Conservation (phyloP, 192 early-diverging fungal species). For the Backusella mclennaniae region DNA sequence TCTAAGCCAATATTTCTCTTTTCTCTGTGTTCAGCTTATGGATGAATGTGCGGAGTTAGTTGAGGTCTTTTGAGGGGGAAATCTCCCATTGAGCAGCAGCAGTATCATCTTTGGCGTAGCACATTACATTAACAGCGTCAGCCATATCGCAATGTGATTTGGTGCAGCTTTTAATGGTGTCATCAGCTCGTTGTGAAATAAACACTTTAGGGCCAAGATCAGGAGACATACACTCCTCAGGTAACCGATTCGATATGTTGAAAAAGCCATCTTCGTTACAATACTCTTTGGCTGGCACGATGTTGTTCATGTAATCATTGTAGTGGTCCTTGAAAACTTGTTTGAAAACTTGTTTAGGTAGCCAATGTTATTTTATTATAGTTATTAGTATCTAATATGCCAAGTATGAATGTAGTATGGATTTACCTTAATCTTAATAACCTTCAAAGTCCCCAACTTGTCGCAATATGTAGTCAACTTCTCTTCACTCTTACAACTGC, state of each 20-base stretch:
- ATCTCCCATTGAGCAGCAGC: conserved; percentile 68
- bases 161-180: neutral
- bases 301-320: conserved; percentile 48
- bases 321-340: conserved; percentile 52
- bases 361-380: conserved; percentile 51
- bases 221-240: conserved; percentile 51
- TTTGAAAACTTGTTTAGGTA: conserved; percentile 61
- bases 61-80: conserved; percentile 42
- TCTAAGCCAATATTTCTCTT: conserved; percentile 13
- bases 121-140: conserved; percentile 75
- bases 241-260: conserved; percentile 62
- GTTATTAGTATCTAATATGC: neutral
- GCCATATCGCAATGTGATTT: conserved; percentile 63
- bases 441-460: conserved; percentile 40
- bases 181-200: conserved; percentile 53
- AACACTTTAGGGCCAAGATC: conserved; percentile 80
- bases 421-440: neutral
- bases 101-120: no score
- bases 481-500: no score
- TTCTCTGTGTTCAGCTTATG: conserved; percentile 18
- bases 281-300: conserved; percentile 57
- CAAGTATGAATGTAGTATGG: no score
- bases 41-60: conserved; percentile 34
- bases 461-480: conserved; percentile 50
- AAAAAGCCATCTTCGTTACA: conserved; percentile 47